Base-by-base conservation (phyloP, 257 asterid genomes). In the Jaltomata sinuosa region DNA sequence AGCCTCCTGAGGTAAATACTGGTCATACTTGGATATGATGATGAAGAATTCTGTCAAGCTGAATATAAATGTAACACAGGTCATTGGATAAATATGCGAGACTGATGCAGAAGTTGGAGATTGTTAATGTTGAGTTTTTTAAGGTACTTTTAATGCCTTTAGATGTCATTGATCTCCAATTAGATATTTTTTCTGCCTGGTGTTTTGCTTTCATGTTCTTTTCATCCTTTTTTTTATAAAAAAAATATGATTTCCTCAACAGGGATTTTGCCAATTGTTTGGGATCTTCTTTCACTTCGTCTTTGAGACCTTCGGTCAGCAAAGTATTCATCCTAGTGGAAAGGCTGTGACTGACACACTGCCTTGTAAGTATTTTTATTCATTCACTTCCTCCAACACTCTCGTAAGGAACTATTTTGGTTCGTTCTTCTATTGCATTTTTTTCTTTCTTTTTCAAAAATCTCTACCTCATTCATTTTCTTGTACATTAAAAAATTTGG, bases 71-170 rank as follows among this genome's bases (percentile, higher is more conserved):
- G 84, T 84, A 80, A 50, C 64, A 85, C 92, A 97, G 99, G 94
- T 90, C 90, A 86, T 91, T 97, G 98, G 99, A 97, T 92, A 97
- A 94, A 89, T 97, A 97, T 91, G 99, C 98, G 27, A 90, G 99
- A 81, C 88, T 97, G 91, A 97, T 97, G 98, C 99, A 93, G 94
- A 97, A 97, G 90, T 87, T 97, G 84, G 99, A 97, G 91, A 91
- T 93, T 49, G 94, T 93, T 89, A 95, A 92, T 89, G 93, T 91
- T 82, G 99, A 95, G 88, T 93, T 95, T 89, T 97, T 95, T 86
- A 93, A 93, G 97, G 99, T 97, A 87, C 49, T 87, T 69, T 29
- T 27, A 49, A 18, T 27, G 87, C 78, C 52, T 81, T 45, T 61
- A 31, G 72, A 45, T 76, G 81, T 81, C 79, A 71, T 86, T 86